Evolutionary conservation across 2,329 filamentous ascomycete genomes (phyloP).

Genomic region (Rutstroemia sp.): DNA sequence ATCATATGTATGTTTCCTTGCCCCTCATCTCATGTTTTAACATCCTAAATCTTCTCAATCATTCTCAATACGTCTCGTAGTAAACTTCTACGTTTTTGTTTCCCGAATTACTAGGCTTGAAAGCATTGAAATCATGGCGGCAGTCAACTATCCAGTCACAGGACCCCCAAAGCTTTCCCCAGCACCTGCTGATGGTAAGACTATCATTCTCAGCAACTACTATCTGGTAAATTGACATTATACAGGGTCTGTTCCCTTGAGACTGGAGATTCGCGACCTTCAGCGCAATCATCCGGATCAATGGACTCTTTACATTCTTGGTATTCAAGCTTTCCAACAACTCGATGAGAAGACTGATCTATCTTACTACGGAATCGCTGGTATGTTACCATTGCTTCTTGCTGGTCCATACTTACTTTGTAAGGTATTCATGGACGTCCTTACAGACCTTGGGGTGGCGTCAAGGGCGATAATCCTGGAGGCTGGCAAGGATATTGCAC

Average conservation of each 20-base stretch:
- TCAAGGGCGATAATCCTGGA: constrained; percentile 32
- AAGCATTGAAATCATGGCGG: constrained; percentile 9
- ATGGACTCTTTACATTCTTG: constrained; percentile 73
- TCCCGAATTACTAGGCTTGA: neutral
- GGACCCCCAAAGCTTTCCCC: constrained; percentile 15
- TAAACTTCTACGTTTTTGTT: neutral
- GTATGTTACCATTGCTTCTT: constrained; percentile 34
- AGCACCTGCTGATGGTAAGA: constrained; percentile 17
- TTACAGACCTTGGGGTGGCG: constrained; percentile 48
- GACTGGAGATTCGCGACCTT: constrained; percentile 63
- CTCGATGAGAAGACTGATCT: constrained; percentile 55
- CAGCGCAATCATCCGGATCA: constrained; percentile 49
- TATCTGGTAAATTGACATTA: neutral
- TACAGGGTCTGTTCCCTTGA: constrained; percentile 30
- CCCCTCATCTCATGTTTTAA: neutral
- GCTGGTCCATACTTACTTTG: constrained; percentile 28
- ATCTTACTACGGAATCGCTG: constrained; percentile 74
- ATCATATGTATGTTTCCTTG: neutral
- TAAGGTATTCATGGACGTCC: constrained; percentile 73
- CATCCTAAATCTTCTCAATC: constrained; percentile 2
- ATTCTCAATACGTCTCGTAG: neutral
- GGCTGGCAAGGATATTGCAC: constrained; percentile 52
- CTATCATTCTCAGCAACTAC: neutral
- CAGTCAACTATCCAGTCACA: constrained; percentile 17
- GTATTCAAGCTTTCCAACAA: constrained; percentile 61